Base-by-base conservation (phyloP, 2,329 filamentous ascomycete genomes). In the Claviceps spartinae region DNA sequence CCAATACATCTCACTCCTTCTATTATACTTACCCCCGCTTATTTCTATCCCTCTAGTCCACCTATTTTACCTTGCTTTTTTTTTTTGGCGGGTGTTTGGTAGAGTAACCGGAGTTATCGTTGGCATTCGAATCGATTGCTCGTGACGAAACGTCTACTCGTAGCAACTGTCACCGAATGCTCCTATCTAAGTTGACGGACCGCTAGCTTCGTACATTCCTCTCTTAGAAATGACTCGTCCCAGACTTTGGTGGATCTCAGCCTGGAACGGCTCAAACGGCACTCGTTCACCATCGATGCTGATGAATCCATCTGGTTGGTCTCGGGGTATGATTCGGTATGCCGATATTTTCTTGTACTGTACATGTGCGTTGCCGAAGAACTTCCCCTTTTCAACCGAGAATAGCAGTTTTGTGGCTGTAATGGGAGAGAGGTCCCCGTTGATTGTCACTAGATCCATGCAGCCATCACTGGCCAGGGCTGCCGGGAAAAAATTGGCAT, bases 211-310 rank as follows among this genome's bases (percentile, higher is more conserved):
- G 65, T 88, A 95, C 52, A 77, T 69, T 54, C 82, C 86, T 30
- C 74, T 79, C 68, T 85, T 88, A 48, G 87, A 88, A 56, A 97
- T 72, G n/a, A 91, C 86, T 4, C 86, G 88, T 1, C 88, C 93
- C 24, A 98, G 72, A 0, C 85, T 86, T 50, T 73, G 78, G 65
- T 96, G 88, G 6, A 96, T 76, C 69, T 98, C 93, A 2, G 83
- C 88, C 71, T 98, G 93, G 64, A 96, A 94, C 0, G 88, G 85
- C 60, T 84, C 84, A 64, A 95, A 97, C 0, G 88, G 86, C 2
- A 95, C 75, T 51, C 79, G 77, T 69, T 98, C 93, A 40, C 93
- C 93, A 62, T 97, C 93, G 57, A 98, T 88, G 65, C 88, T 94
- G 64, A 98, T 94, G 65, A 86, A 93, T 1, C 91, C 91, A 56